Percentiles rank a stretch among this genome's conserved stretches.
Evolutionary conservation across 768 basidiomycete genomes (phyloP).

Genomic region (Amanita fuliginea): DNA sequence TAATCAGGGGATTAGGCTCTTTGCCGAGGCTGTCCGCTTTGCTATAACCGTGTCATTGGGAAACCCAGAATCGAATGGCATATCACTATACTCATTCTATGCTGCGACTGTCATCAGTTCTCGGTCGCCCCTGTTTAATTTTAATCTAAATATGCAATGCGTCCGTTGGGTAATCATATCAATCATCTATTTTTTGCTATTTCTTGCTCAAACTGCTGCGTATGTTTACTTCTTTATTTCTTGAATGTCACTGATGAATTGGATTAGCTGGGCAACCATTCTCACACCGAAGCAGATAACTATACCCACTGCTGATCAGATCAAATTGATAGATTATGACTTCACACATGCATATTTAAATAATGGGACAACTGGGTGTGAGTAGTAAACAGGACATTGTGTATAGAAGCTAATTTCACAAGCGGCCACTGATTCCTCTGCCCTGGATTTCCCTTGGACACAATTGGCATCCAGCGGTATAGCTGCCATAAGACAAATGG

Average conservation of each 20-base stretch:
- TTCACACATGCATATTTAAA: too few species aligned
- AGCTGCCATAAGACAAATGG: neutral
- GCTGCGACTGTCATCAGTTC: neutral
- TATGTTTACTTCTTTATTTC: neutral
- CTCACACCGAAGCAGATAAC: neutral
- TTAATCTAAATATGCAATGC: neutral
- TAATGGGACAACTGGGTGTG: neutral
- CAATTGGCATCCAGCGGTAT: neutral
- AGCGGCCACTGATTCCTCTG: too few species aligned
- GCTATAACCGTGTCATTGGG: neutral
- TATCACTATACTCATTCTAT: neutral
- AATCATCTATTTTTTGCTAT: neutral
- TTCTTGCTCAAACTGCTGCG: neutral
- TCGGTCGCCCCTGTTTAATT: neutral
- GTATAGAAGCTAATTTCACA: too few species aligned
- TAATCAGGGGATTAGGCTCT: neutral
- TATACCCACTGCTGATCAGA: neutral
- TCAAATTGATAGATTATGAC: too few species aligned
- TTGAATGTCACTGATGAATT: neutral
- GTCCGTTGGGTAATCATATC: neutral
- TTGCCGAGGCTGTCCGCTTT: neutral
- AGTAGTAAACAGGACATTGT: too few species aligned
- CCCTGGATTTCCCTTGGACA: neutral
- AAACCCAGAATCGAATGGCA: neutral
- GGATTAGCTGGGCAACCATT: neutral